phyloP scores from a whole-genome alignment of 1,284 basidiomycete species.

The Austroboletus niveus region DNA sequence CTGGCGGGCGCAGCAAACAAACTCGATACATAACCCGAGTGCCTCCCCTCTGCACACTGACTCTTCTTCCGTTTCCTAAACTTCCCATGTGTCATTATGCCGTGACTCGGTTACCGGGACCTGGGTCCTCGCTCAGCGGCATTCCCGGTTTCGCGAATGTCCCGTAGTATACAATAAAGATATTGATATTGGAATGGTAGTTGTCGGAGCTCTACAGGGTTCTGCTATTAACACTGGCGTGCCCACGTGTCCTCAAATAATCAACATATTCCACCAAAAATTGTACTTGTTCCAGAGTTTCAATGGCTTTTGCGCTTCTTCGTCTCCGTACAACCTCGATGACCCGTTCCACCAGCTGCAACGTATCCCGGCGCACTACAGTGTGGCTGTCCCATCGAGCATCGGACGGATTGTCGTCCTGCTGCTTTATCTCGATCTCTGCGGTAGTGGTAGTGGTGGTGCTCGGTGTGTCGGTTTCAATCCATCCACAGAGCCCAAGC shows the following conservation, averaged over 20 bases:
- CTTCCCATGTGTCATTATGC: too few relatives aligned
- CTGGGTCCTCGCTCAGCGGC: too few relatives aligned
- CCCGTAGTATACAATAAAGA: slow-evolving; percentile 6
- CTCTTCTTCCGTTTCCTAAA: too few relatives aligned
- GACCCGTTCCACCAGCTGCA: slow-evolving; percentile 70
- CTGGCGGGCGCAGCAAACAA: too few relatives aligned
- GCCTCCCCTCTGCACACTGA: too few relatives aligned
- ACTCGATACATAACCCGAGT: too few relatives aligned
- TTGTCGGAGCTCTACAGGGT: not conserved
- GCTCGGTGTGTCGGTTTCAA: slow-evolving; percentile 31
- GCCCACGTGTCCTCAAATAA: slow-evolving; percentile 45
- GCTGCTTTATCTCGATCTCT: slow-evolving; percentile 6
- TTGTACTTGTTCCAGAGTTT: slow-evolving; percentile 88
- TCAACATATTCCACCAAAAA: slow-evolving; percentile 83
- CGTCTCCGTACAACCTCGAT: slow-evolving; percentile 74
- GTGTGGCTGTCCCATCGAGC: slow-evolving; percentile 19
- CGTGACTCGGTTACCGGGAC: too few relatives aligned
- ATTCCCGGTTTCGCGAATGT: too few relatives aligned
- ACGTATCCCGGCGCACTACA: slow-evolving; percentile 42
- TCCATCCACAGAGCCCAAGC: slow-evolving; percentile 82
- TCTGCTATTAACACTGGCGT: not conserved
- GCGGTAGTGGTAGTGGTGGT: not conserved
- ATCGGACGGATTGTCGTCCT: slow-evolving; percentile 1
- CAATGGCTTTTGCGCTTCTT: slow-evolving; percentile 83
- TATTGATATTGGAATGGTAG: not conserved